Evolutionary conservation across 768 basidiomycete genomes (phyloP).

Genomic region (Termitomyces sp.): DNA sequence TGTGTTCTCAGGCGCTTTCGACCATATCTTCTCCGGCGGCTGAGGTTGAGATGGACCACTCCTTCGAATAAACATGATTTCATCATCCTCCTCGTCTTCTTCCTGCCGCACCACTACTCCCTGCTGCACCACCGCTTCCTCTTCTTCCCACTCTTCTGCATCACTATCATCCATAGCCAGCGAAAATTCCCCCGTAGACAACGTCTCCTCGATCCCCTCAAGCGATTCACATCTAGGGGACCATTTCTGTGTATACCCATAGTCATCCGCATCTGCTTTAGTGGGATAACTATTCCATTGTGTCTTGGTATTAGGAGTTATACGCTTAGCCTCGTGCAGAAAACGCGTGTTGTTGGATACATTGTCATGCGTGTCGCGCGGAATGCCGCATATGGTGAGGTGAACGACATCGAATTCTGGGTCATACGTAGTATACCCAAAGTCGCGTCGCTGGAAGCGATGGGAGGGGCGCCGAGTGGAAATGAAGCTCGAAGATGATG

Average conservation of each 20-base stretch:
- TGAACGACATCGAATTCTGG: not conserved
- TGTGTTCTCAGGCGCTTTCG: not conserved
- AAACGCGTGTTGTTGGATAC: conserved; percentile 1
- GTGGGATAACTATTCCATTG: not conserved
- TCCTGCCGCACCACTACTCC: not conserved
- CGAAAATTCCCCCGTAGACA: not conserved
- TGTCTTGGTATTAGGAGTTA: not conserved
- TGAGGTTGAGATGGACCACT: not conserved
- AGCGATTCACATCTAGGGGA: not conserved
- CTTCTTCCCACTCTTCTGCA: not conserved
- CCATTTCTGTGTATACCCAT: not conserved
- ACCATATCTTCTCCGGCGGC: not conserved
- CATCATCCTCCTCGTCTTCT: not conserved
- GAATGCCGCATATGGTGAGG: conserved; percentile 1
- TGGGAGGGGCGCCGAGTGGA: not conserved
- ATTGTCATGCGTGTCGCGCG: not conserved
- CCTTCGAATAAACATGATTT: conserved; percentile 4
- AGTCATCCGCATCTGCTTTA: not conserved
- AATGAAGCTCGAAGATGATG: not conserved
- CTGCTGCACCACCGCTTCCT: not conserved
- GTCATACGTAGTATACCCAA: not conserved
- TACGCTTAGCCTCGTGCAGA: not conserved
- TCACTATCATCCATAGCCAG: not conserved
- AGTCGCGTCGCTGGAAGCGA: not conserved
- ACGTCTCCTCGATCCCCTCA: not conserved